Conservation (phyloP, 1,284 basidiomycete species). For the Fomitopsis schrenkii region DNA sequence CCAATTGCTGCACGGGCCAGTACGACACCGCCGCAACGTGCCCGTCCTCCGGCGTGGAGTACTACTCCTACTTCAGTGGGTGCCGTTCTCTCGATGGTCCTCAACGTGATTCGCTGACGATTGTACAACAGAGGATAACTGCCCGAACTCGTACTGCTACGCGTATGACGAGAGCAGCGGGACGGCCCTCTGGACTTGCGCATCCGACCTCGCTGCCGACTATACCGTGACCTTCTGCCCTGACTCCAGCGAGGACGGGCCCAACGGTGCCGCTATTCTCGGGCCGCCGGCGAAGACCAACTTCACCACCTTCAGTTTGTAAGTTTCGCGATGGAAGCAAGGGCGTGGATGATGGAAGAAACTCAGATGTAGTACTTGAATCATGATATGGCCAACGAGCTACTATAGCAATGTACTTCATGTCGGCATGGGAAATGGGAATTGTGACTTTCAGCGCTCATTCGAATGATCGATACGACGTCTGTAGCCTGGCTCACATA, state of each 20-base stretch:
- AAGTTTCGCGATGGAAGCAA: background rate
- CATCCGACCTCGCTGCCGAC: conserved; percentile 30
- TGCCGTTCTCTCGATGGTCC: background rate
- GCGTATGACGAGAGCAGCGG: conserved; percentile 46
- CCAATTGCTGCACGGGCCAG: conserved; percentile 43
- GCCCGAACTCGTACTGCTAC: conserved; percentile 46
- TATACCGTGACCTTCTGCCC: conserved; percentile 51
- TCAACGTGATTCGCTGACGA: background rate
- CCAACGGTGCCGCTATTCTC: background rate
- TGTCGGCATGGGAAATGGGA: too few species aligned
- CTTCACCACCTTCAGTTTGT: background rate
- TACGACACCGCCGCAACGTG: conserved; percentile 41
- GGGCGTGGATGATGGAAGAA: background rate
- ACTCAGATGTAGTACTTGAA: too few species aligned
- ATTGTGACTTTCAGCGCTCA: too few species aligned
- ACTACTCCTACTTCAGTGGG: conserved; percentile 46
- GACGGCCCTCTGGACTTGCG: conserved; percentile 44
- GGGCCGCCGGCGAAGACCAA: background rate
- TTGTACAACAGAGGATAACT: conserved; percentile 33
- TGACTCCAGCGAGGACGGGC: background rate
- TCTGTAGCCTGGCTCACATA: background rate
- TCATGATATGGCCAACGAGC: too few species aligned
- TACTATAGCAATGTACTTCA: too few species aligned
- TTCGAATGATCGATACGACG: too few species aligned
- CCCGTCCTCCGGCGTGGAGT: conserved; percentile 35